A percentile compares a stretch with the other conserved stretches of the same genome.
These are phyloP conservation scores for Teratosphaeria epicoccoides DNA, from an alignment of 2,329 filamentous ascomycete genomes.

Conservation along the genomic window DNA sequence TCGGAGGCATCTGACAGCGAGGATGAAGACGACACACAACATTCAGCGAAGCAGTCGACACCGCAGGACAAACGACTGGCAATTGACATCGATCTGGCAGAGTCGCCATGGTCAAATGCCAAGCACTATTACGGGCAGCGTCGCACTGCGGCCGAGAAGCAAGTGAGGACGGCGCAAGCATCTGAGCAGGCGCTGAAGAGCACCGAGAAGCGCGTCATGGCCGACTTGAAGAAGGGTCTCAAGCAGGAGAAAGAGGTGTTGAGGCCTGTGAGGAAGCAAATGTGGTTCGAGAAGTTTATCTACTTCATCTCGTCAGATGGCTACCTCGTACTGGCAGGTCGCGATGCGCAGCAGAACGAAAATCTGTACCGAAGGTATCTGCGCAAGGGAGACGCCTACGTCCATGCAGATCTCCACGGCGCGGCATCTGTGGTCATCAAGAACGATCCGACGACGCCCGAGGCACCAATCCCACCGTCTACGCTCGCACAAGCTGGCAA, in stretches of 20 bases:
- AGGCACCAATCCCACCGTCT: slow-evolving; percentile 81
- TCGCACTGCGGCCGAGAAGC: slow-evolving; percentile 71
- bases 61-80: slow-evolving; percentile 41
- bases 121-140: slow-evolving; percentile 86
- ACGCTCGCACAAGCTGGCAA: slow-evolving; percentile 85
- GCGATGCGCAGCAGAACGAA: slow-evolving; percentile 82
- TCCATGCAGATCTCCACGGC: slow-evolving; percentile 79
- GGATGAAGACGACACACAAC: slow-evolving; percentile 40
- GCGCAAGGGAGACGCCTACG: slow-evolving; percentile 80
- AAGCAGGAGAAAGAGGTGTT: slow-evolving; percentile 87
- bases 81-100: slow-evolving; percentile 73
- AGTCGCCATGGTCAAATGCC: slow-evolving; percentile 83
- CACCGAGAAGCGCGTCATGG: slow-evolving; percentile 76
- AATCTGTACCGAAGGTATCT: slow-evolving; percentile 80
- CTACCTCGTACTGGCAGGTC: slow-evolving; percentile 78
- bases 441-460: slow-evolving; percentile 65
- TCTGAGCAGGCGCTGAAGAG: slow-evolving; percentile 76
- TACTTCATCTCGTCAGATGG: slow-evolving; percentile 96
- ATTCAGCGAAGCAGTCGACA: slow-evolving; percentile 18
- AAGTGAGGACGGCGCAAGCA: slow-evolving; percentile 74
- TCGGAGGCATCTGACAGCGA: slow-evolving; percentile 52
- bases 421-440: slow-evolving; percentile 82
- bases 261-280: slow-evolving; percentile 67
- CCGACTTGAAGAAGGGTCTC: slow-evolving; percentile 74
- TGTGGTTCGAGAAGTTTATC: slow-evolving; percentile 96